phyloP scores from a whole-genome alignment of 140 eudicot species.

The Ambrosia hybrid region DNA sequence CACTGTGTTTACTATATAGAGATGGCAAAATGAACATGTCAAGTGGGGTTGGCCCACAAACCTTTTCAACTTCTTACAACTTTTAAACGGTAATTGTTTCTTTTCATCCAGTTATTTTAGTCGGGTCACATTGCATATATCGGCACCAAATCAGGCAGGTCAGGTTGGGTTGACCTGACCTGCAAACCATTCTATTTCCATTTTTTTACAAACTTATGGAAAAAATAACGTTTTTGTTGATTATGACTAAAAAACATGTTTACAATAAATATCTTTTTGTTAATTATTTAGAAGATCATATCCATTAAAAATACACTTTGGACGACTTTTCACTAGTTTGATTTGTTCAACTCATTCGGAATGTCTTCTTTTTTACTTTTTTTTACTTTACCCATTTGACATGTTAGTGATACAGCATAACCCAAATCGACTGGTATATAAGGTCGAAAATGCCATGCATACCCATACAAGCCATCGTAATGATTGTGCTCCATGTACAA shows the following conservation, averaged over 20 bases:
- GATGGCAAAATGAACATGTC: neutral
- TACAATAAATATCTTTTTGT: neutral
- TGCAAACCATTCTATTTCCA: neutral
- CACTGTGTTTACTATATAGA: neutral
- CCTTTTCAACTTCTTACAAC: neutral
- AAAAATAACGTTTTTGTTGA: neutral
- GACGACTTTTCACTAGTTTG: slow-evolving; percentile 3
- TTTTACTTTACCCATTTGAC: neutral
- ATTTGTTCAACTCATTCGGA: neutral
- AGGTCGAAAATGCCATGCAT: slow-evolving; percentile 23
- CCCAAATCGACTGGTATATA: neutral
- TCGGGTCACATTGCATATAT: neutral
- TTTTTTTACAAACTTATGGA: neutral
- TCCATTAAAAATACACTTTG: neutral
- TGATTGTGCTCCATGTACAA: slow-evolving; percentile 63
- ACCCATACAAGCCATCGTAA: slow-evolving; percentile 99
- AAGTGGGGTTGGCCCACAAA: neutral
- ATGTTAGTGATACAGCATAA: neutral
- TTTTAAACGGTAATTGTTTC: neutral
- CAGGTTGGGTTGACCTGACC: neutral
- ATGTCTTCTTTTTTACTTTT: neutral
- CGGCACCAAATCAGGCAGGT: neutral
- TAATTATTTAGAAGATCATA: slow-evolving; percentile 3
- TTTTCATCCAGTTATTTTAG: neutral
- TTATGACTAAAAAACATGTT: neutral